Conservation (phyloP, 441 rosid genomes). For the Populus hybrid region DNA sequence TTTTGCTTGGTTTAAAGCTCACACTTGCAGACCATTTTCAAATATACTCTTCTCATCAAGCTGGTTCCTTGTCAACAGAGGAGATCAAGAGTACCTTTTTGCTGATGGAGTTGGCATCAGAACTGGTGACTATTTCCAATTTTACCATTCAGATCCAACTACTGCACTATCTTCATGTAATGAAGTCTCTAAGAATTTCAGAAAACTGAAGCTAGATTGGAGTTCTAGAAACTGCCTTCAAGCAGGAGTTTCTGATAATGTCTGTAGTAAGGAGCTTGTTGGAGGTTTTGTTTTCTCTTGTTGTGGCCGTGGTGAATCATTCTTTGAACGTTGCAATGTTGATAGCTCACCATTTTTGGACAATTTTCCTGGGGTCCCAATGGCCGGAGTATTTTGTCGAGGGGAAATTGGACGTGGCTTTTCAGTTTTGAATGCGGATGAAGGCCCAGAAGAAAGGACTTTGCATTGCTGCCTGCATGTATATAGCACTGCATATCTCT, state of each 20-base stretch:
- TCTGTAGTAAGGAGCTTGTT: conserved; percentile 34
- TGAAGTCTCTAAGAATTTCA: conserved; percentile 33
- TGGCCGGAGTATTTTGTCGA: conserved; percentile 61
- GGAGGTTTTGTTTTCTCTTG: conserved; percentile 74
- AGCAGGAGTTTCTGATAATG: conserved; percentile 11
- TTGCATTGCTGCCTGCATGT: conserved; percentile 43
- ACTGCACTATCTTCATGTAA: conserved; percentile 41
- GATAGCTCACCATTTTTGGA: conserved; percentile 62
- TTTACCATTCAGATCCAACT: conserved; percentile 45
- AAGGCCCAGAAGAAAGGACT: conserved; percentile 27
- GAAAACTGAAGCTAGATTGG: conserved; percentile 37
- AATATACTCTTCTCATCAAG: not conserved
- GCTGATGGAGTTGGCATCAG: conserved; percentile 56
- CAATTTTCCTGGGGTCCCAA: conserved; percentile 63
- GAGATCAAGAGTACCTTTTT: conserved; percentile 52
- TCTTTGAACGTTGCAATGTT: conserved; percentile 42
- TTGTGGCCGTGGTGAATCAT: conserved; percentile 49
- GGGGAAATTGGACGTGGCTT: conserved; percentile 71
- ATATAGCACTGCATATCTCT: conserved; percentile 61
- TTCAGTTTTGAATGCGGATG: conserved; percentile 13
- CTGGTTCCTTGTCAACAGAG: conserved; percentile 38
- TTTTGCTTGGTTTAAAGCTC: not conserved
- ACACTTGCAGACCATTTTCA: not conserved
- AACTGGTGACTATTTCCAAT: conserved; percentile 65
- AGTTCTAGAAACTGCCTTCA: conserved; percentile 19